Base-by-base conservation (phyloP, 208 protist genomes). In the Endotrypanum monterogeii region DNA sequence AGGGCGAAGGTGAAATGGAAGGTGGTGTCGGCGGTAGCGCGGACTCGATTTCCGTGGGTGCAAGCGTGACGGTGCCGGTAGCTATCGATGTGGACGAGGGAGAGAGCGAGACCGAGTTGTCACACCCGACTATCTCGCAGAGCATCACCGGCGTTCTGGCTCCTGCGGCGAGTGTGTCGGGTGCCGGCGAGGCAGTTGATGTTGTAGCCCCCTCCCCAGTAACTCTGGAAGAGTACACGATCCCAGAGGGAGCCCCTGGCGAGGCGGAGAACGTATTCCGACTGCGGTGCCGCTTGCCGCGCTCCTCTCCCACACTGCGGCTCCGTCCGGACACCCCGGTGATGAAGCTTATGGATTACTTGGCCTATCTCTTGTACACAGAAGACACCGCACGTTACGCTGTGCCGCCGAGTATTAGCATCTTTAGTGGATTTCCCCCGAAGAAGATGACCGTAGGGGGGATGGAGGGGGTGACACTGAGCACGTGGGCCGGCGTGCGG, bases 251-350 rank as follows among this genome's bases (percentile, higher is more conserved):
- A 0, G 41, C 54, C 4, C 32, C 35, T 14, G 30, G 30, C 7
- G 56, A 71, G 16, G 76, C 52, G 3, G 50, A 60, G 39, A 54
- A 51, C 30, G 74, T 79, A 28, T 89, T 94, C 67, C 66, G 78
- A 44, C 76, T 96, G 56, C 91, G 91, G 14, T 92, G 72, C 71
- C 87, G 89, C 5, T 71, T 94, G 58, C 86, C 91, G 48, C 81
- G 76, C 48, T 74, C 72, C 48, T 73, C 79, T 28, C 37, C 83
- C 14, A 89, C 89, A 35, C 66, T 96, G 63, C 70, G 78, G 61
- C 82, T 94, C 41, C 79, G 80, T 23, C 83, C 83, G 16, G 82
- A 89, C 18, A 94, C 84, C 1, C 89, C 91, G 20, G 84, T 87
- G 8, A 25, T 79, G 48, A 66, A 77, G 41, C 71, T 96, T 20